Base-by-base conservation (phyloP, 257 asterid genomes). In the Gentiana macrophylla region DNA sequence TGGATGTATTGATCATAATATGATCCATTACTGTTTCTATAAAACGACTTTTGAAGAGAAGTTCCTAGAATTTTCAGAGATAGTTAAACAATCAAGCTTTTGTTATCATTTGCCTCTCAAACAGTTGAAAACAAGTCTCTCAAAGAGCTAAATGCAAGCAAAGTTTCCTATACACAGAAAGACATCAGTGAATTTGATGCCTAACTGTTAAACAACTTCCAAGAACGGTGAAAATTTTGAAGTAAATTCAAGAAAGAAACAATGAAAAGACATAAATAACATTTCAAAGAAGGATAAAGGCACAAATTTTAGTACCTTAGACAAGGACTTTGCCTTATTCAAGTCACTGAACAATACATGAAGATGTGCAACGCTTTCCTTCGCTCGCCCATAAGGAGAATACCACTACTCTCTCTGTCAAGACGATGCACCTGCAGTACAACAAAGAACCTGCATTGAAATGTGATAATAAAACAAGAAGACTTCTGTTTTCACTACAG, bases 391-490 rank as follows among this genome's bases (percentile, higher is more conserved):
- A 87, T 83, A 53, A 91, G 56, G 50, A 83, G 77, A 61, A 91
- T 92, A 51, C 98, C 98, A 44, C 98, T 87, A 64, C 90, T 91
- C 81, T 91, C 98, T 62, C 94, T 77, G 72, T 91, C 97, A 69
- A 91, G 86, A 62, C 96, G 97, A 69, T 86, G 94, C 65, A 87
- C 98, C 98, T 91, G 56, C 36, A 52, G 37, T 57, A 61, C 45
- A 24, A 32, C 5, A 44, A 57, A 32, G 4, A 5, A 41, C 46
- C 46, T 1, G 8, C 46, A 41, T 10, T 41, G 9, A 41, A 41
- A 41, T 10, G 9, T 7, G 8, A 41, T 5, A 5, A 10, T 41
- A 7, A 41, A 41, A 7, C 46, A 41, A 10, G 9, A 41, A 38
- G 6, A 38, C 44, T 38, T 7, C 44, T 0, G 8, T 3, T 38